phyloP scores from a whole-genome alignment of 805 yeast genomes.

The Ogataea allantospora region DNA sequence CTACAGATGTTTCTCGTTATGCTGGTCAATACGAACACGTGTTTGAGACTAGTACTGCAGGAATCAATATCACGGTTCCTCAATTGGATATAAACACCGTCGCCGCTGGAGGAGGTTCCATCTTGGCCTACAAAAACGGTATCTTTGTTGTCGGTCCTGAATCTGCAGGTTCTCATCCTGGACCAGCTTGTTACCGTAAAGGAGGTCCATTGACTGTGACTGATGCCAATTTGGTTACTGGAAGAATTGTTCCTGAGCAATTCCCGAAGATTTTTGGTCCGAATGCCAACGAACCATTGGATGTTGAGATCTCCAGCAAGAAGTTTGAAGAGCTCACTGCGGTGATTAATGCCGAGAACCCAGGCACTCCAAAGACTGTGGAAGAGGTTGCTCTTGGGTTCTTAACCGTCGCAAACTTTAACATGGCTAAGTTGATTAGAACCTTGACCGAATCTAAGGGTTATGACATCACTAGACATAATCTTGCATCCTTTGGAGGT shows the following conservation, averaged over 20 bases:
- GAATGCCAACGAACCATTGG: constrained; percentile 9
- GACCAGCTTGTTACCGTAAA: constrained; percentile 11
- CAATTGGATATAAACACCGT: constrained; percentile 32
- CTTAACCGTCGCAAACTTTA: constrained; percentile 72
- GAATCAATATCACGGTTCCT: constrained; percentile 36
- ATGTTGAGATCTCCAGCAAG: constrained; percentile 8
- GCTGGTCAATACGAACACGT: constrained; percentile 32
- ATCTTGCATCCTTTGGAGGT: constrained; percentile 79
- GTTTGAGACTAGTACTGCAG: constrained; percentile 35
- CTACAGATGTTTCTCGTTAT: constrained; percentile 37
- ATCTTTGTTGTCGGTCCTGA: constrained; percentile 12
- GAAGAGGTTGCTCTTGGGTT: constrained; percentile 78
- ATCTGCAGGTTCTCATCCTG: constrained; percentile 12
- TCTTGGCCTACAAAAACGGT: constrained; percentile 10
- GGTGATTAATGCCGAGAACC: constrained; percentile 45
- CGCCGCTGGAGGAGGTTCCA: constrained; percentile 13
- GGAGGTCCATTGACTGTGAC: constrained; percentile 12
- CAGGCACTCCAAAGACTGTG: constrained; percentile 41
- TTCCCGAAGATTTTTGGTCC: constrained; percentile 13
- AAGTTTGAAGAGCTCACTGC: constrained; percentile 42
- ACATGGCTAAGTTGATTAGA: constrained; percentile 86
- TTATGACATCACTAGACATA: constrained; percentile 56
- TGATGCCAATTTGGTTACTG: constrained; percentile 11
- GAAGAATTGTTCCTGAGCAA: constrained; percentile 13
- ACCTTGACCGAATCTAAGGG: constrained; percentile 81